phyloP scores from a whole-genome alignment of 2,329 filamentous ascomycete species.

The Didymella exigua region DNA sequence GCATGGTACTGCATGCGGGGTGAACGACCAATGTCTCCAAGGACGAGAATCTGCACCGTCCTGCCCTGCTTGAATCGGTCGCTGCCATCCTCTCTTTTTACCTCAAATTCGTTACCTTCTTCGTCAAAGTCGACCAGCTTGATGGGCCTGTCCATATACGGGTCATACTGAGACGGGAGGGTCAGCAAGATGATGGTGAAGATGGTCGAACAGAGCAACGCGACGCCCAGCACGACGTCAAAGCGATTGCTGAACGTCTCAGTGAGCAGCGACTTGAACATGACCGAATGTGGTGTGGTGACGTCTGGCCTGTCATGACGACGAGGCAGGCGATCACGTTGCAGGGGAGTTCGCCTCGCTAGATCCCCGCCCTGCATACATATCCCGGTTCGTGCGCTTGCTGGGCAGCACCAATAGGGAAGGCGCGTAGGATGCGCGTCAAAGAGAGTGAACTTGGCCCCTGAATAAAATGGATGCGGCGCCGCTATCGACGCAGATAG shows the following conservation, averaged over 20 bases:
- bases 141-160: slow-evolving; percentile 41
- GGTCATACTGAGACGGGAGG: slow-evolving; percentile 59
- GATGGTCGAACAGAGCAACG: slow-evolving; percentile 52
- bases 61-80: slow-evolving; percentile 47
- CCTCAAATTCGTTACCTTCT: slow-evolving; percentile 30
- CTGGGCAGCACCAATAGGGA: slow-evolving; percentile 18
- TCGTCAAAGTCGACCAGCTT: slow-evolving; percentile 26
- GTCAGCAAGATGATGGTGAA: slow-evolving; percentile 59
- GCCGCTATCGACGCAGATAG: slow-evolving; percentile 30
- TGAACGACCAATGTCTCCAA: slow-evolving; percentile 93
- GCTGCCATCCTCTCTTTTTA: slow-evolving; percentile 29
- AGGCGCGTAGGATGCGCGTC: slow-evolving; percentile 18
- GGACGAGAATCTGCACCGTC: slow-evolving; percentile 81
- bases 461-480: slow-evolving; percentile 12
- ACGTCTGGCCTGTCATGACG: slow-evolving; percentile 23
- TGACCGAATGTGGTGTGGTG: slow-evolving; percentile 18
- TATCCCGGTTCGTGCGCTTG: slow-evolving; percentile 7
- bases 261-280: slow-evolving; percentile 43
- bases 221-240: slow-evolving; percentile 49
- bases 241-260: slow-evolving; percentile 33
- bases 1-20: slow-evolving; percentile 99
- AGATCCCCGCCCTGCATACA: slow-evolving; percentile 10
- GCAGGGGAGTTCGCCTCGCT: slow-evolving; percentile 18
- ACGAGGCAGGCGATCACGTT: slow-evolving; percentile 20
- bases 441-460: slow-evolving; percentile 16